phyloP scores from a whole-genome alignment of 352 stramenopile genomes.

The Phytophthora pistaciae region DNA sequence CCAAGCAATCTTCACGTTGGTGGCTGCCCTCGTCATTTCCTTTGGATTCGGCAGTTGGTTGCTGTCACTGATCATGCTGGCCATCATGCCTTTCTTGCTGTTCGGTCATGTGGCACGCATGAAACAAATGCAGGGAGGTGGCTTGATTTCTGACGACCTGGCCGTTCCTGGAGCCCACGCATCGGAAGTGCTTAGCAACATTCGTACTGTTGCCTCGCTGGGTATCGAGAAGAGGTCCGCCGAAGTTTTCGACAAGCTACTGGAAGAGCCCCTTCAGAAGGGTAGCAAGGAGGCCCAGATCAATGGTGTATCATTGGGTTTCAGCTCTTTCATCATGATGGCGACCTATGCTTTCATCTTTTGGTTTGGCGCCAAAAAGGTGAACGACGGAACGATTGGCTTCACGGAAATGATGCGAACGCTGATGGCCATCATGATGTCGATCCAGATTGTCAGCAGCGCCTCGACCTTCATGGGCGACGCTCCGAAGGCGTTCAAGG shows the following conservation, averaged over 20 bases:
- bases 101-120: slow-evolving; percentile 1
- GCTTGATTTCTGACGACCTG: slow-evolving; percentile 28
- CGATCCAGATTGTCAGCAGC: slow-evolving; percentile 34
- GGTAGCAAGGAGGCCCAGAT: slow-evolving; percentile 42
- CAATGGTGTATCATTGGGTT: slow-evolving; percentile 66
- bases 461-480: slow-evolving; percentile 43
- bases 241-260: slow-evolving; percentile 28
- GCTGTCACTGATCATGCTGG: slow-evolving; percentile 7
- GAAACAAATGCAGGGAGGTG: slow-evolving; percentile 31
- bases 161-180: slow-evolving; percentile 45
- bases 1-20: slow-evolving; percentile 53
- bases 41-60: slow-evolving; percentile 75
- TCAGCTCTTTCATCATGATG: slow-evolving; percentile 68
- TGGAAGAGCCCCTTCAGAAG: slow-evolving; percentile 38
- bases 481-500: slow-evolving; percentile 80
- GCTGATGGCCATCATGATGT: slow-evolving; percentile 61
- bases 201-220: slow-evolving; percentile 53
- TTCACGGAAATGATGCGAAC: slow-evolving; percentile 60
- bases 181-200: slow-evolving; percentile 53
- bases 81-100: neutral
- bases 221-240: slow-evolving; percentile 40
- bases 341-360: slow-evolving; percentile 65
- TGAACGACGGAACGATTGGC: slow-evolving; percentile 46
- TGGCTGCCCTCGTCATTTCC: slow-evolving; percentile 59
- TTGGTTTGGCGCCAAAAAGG: slow-evolving; percentile 65